phyloP scores from a whole-genome alignment of 2,329 filamentous ascomycete species.

The Magnaporthiopsis rhizophila region DNA sequence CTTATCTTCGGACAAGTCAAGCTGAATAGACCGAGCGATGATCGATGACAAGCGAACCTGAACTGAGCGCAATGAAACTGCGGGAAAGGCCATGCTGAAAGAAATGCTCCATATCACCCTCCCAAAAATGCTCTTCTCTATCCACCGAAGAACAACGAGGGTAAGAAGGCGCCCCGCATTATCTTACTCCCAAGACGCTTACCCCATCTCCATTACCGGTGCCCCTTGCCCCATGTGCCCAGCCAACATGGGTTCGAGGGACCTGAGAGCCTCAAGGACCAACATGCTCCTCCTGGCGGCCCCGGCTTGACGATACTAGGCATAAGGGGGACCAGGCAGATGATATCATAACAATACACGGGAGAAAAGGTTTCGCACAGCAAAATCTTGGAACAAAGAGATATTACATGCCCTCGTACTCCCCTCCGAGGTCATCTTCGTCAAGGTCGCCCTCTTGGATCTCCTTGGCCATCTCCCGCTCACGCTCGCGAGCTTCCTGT shows the following conservation, averaged over 20 bases:
- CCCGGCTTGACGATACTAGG: background rate
- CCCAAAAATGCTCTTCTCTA: constrained; percentile 1
- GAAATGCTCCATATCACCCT: background rate
- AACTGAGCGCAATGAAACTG: background rate
- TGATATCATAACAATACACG: constrained; percentile 7
- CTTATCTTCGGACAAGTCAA: background rate
- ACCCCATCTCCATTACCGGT: background rate
- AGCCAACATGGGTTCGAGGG: background rate
- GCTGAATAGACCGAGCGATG: no score
- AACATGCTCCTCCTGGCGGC: background rate
- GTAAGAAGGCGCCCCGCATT: background rate
- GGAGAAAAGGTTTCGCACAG: constrained; percentile 2
- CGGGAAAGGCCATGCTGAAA: background rate
- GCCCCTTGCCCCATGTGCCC: background rate
- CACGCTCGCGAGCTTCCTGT: constrained; percentile 92
- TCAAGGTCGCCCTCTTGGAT: constrained; percentile 97
- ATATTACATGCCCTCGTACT: constrained; percentile 87
- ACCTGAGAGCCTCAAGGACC: background rate
- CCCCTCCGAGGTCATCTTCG: constrained; percentile 89
- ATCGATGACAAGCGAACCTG: background rate
- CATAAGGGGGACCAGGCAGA: background rate
- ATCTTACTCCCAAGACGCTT: background rate
- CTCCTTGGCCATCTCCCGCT: constrained; percentile 96
- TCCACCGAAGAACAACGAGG: background rate
- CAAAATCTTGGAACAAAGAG: constrained; percentile 1